Percentiles rank a stretch among this genome's conserved stretches.
Evolutionary conservation across 257 asterid species (phyloP).

Genomic region (Solanum arcanum): DNA sequence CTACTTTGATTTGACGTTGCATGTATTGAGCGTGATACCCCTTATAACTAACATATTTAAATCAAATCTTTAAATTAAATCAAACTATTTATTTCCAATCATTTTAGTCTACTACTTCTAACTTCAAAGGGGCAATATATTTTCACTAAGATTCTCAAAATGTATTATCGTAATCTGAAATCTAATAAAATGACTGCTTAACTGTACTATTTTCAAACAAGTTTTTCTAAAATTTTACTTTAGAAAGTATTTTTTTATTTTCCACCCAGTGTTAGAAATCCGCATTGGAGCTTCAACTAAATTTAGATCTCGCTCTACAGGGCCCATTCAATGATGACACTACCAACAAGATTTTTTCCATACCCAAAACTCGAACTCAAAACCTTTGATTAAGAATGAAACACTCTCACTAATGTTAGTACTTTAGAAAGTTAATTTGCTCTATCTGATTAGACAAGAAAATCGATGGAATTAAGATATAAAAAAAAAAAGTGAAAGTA

Average conservation of each 20-base stretch:
- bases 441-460: neutral
- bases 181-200: neutral
- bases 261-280: too few species aligned
- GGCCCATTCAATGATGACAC: too few species aligned
- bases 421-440: neutral
- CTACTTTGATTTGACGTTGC: neutral
- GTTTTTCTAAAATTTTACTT: neutral
- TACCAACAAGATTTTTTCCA: too few species aligned
- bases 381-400: too few species aligned
- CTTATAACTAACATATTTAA: neutral
- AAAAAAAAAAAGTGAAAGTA: neutral
- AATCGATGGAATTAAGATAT: too few species aligned
- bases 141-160: neutral
- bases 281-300: too few species aligned
- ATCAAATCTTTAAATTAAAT: neutral
- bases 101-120: neutral
- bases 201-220: neutral
- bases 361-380: fast-evolving
- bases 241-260: too few species aligned
- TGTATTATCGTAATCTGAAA: neutral
- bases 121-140: too few species aligned
- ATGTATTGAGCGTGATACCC: neutral
- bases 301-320: too few species aligned
- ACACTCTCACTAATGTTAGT: too few species aligned
- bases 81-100: neutral